Conservation (phyloP, 768 basidiomycete species). For the Russula brevipes region DNA sequence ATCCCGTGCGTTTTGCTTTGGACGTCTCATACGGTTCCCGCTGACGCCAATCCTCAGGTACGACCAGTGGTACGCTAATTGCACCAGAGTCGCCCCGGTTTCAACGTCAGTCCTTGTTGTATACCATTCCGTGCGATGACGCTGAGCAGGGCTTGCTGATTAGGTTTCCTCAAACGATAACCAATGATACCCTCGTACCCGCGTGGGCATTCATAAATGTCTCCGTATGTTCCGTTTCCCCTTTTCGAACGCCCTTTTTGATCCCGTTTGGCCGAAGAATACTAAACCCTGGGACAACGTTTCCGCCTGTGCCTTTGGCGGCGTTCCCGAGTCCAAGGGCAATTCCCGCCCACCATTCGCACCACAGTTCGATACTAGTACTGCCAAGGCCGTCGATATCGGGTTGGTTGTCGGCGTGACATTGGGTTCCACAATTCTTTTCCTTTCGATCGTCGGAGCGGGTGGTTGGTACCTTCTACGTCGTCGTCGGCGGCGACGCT, state of each 20-base stretch:
- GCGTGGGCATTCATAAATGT: conserved; percentile 14
- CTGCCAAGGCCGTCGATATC: neutral
- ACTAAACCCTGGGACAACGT: conserved; percentile 12
- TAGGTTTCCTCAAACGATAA: conserved; percentile 8
- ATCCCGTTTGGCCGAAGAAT: neutral
- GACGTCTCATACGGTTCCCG: neutral
- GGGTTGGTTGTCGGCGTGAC: neutral
- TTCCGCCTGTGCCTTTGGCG: conserved; percentile 4
- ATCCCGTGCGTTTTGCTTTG: neutral
- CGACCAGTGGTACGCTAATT: conserved; percentile 3
- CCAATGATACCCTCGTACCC: neutral
- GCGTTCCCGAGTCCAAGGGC: neutral
- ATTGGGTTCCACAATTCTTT: neutral
- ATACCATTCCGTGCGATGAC: neutral
- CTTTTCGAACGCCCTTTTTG: neutral
- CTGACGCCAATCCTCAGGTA: conserved; percentile 1
- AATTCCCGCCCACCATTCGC: conserved; percentile 6
- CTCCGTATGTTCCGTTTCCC: neutral
- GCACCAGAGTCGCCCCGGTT: neutral
- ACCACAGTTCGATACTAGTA: neutral
- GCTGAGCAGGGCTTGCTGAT: neutral
- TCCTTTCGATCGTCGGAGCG: neutral
- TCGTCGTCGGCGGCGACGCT: neutral
- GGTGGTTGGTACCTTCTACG: neutral
- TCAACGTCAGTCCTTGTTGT: neutral